phyloP scores from a whole-genome alignment of 352 stramenopile genomes.

The Pythium phragmitis region DNA sequence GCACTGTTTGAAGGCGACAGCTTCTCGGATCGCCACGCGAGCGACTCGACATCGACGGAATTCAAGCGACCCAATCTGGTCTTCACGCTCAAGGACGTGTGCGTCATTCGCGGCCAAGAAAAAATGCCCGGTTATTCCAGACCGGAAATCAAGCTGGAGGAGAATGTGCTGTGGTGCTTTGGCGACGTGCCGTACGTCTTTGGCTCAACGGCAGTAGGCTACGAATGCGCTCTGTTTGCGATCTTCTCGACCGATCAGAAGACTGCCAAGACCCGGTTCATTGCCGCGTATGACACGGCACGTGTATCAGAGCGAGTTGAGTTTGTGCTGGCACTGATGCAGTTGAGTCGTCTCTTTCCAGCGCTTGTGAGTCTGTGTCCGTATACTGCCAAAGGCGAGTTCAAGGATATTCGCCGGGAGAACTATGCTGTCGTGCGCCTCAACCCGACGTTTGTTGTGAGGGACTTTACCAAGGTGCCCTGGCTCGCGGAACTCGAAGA shows the following conservation, averaged over 20 bases:
- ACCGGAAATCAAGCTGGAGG: too few relatives aligned
- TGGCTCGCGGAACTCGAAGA: neutral
- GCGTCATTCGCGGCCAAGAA: neutral
- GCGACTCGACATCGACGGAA: too few relatives aligned
- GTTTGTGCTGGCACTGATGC: neutral
- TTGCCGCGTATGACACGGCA: neutral
- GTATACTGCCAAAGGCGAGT: neutral
- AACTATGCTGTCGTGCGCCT: neutral
- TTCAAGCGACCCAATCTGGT: neutral
- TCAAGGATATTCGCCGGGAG: neutral
- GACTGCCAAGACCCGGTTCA: neutral
- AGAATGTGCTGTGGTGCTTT: neutral
- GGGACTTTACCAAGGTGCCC: neutral
- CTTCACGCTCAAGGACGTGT: neutral
- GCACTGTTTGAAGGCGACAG: too few relatives aligned
- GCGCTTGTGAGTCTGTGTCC: neutral
- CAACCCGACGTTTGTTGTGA: neutral
- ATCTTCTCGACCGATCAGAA: neutral
- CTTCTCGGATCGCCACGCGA: neutral
- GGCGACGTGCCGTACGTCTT: conserved; percentile 2
- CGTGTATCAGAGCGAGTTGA: neutral
- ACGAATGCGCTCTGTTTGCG: neutral
- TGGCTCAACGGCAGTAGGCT: neutral
- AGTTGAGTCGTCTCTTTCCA: neutral
- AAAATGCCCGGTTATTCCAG: too few relatives aligned